Conservation (phyloP, 2,329 filamentous ascomycete species). For the Tolypocladium guangdongense region DNA sequence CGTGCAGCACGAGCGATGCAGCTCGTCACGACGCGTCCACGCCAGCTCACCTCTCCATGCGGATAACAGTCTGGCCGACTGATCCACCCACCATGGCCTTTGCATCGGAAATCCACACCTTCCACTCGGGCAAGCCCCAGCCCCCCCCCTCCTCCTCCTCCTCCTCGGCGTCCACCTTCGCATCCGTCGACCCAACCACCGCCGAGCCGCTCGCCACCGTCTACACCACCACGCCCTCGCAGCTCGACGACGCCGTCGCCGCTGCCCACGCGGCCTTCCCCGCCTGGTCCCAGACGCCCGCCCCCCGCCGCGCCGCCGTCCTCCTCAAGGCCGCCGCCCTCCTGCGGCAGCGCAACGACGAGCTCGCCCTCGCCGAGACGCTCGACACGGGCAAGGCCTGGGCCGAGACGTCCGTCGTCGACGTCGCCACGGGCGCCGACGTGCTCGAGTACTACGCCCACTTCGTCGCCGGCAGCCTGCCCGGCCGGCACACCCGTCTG, state of each 20-base stretch:
- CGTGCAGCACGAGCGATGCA: too few relatives aligned
- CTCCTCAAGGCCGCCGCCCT: slow-evolving; percentile 66
- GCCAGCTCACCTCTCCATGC: neutral
- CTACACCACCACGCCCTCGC: slow-evolving; percentile 53
- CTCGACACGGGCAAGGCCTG: slow-evolving; percentile 79
- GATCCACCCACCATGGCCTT: slow-evolving; percentile 27
- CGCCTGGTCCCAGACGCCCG: slow-evolving; percentile 64
- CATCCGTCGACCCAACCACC: slow-evolving; percentile 64
- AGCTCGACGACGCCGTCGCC: slow-evolving; percentile 61
- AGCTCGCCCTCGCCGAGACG: slow-evolving; percentile 69
- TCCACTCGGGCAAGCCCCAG: slow-evolving; percentile 63
- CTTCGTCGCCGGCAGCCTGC: slow-evolving; percentile 66
- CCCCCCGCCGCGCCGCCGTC: slow-evolving; percentile 65
- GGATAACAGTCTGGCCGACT: too few relatives aligned
- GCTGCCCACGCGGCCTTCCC: slow-evolving; percentile 64
- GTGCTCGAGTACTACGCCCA: slow-evolving; percentile 82
- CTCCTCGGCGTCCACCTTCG: slow-evolving; percentile 48
- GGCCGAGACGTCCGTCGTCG: slow-evolving; percentile 74
- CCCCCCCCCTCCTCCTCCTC: slow-evolving; percentile 38
- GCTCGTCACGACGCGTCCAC: too few relatives aligned
- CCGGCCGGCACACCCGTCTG: slow-evolving; percentile 67
- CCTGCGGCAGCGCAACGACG: slow-evolving; percentile 66
- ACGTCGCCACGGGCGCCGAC: slow-evolving; percentile 73
- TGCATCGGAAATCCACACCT: slow-evolving; percentile 45
- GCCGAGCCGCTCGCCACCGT: slow-evolving; percentile 59